Evolutionary conservation across 192 early-diverging fungal genomes (phyloP).

Genomic region (Entomortierella chlamydospora): DNA sequence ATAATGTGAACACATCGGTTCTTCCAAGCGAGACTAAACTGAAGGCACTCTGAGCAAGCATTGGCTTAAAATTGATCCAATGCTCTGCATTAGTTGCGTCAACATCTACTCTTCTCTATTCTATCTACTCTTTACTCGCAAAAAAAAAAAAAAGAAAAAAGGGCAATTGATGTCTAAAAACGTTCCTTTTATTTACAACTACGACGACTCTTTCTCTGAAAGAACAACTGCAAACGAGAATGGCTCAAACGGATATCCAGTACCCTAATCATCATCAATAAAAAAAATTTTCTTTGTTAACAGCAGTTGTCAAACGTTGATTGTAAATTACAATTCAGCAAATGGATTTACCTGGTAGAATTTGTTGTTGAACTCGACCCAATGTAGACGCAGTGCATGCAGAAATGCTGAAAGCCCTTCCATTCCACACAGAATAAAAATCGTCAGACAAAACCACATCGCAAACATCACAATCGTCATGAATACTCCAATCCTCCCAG

Average conservation of each 20-base stretch:
- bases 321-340: background rate
- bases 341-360: constrained; percentile 77
- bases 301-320: too few species aligned
- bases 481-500: constrained; percentile 67
- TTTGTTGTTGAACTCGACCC: constrained; percentile 99
- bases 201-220: constrained; percentile 31
- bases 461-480: constrained; percentile 83
- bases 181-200: constrained; percentile 13
- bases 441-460: constrained; percentile 90
- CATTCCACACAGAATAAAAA: constrained; percentile 86
- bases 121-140: background rate
- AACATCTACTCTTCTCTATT: constrained; percentile 26
- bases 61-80: constrained; percentile 36
- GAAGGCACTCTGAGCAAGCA: constrained; percentile 56
- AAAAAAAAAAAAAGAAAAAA: constrained; percentile 6
- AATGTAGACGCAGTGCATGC: constrained; percentile 95
- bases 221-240: constrained; percentile 78
- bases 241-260: constrained; percentile 91
- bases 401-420: constrained; percentile 95
- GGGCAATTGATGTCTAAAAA: background rate
- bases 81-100: constrained; percentile 56
- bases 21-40: constrained; percentile 51
- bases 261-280: constrained; percentile 89
- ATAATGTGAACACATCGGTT: constrained; percentile 54
- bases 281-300: constrained; percentile 80